Evolutionary conservation across 176 grass and related monocot genomes (phyloP).

Genomic region (Secale cereale): DNA sequence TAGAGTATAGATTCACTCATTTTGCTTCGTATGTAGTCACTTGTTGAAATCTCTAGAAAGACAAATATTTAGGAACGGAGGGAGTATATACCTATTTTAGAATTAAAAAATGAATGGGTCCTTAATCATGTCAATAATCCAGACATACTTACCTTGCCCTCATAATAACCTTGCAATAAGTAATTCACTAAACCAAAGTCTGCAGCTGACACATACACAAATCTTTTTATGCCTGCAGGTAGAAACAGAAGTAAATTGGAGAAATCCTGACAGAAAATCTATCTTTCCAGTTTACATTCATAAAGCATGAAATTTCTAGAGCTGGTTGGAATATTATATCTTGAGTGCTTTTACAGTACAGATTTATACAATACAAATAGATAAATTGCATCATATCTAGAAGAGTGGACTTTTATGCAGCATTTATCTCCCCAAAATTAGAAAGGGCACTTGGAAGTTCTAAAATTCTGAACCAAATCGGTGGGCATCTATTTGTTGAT

Average conservation of each 20-base stretch:
- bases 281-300: not conserved
- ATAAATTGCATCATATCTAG: constrained; percentile 20
- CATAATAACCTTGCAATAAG: constrained; percentile 84
- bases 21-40: no score
- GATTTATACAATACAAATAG: not conserved
- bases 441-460: not conserved
- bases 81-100: not conserved
- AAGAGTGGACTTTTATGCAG: not conserved
- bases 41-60: no score
- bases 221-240: constrained; percentile 84
- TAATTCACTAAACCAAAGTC: constrained; percentile 86
- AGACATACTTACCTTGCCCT: constrained; percentile 67
- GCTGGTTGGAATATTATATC: not conserved
- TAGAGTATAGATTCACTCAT: no score
- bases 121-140: not conserved
- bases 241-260: not conserved
- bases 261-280: not conserved
- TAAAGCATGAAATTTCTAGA: not conserved
- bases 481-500: not conserved
- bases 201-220: constrained; percentile 89
- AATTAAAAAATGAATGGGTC: not conserved
- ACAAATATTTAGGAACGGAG: no score
- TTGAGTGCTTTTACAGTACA: not conserved
- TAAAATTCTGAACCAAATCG: not conserved
- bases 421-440: not conserved